A percentile compares a stretch with the other conserved stretches of the same genome.
These are phyloP conservation scores for Corymbia calophylla DNA, from an alignment of 441 rosid species.

Conservation along the genomic window DNA sequence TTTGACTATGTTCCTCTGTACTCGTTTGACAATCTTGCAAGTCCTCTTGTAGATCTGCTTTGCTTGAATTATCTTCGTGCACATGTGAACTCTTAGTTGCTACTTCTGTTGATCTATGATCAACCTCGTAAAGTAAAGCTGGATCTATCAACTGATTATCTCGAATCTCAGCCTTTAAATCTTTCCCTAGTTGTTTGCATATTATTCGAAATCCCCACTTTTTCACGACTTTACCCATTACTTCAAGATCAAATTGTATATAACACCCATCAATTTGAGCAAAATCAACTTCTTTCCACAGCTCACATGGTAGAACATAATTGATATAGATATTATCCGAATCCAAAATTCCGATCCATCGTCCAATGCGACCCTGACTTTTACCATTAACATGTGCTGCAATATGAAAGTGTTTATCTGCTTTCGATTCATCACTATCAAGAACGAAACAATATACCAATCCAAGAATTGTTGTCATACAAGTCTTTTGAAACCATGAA, in stretches of 20 bases:
- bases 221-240: accelerated
- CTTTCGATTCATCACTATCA: no score
- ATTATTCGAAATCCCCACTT: background rate
- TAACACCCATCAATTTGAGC: accelerated
- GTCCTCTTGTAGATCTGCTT: accelerated
- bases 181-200: background rate
- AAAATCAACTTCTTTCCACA: accelerated
- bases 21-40: background rate
- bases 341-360: accelerated
- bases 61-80: background rate
- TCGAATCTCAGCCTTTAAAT: accelerated
- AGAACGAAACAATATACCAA: no score
- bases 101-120: background rate
- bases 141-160: accelerated
- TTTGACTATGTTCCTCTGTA: no score
- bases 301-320: accelerated
- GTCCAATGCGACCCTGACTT: no score
- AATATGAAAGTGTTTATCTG: no score
- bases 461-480: no score
- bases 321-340: accelerated
- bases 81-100: accelerated
- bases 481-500: no score
- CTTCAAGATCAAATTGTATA: accelerated
- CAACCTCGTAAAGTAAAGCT: background rate
- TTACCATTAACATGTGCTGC: background rate